Conservation (phyloP, 2,329 filamentous ascomycete genomes). For the Trichoderma atroviride region DNA sequence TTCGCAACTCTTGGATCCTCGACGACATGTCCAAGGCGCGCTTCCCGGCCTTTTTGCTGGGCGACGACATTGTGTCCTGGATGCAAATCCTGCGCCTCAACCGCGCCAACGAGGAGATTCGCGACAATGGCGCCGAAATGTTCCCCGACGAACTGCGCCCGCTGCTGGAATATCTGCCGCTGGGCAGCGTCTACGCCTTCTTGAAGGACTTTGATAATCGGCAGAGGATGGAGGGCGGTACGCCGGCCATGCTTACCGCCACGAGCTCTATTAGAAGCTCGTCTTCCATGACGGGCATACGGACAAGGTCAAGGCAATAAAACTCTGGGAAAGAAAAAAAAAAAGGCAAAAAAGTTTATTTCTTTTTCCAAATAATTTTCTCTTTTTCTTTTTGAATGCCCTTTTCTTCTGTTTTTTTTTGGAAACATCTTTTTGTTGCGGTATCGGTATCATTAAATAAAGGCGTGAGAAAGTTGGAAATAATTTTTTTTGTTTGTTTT, state of each 20-base stretch:
- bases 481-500: not conserved
- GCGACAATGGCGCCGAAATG: constrained; percentile 37
- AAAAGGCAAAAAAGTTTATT: not conserved
- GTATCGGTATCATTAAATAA: not conserved
- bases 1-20: constrained; percentile 43
- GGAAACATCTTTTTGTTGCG: not conserved
- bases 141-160: constrained; percentile 35
- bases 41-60: constrained; percentile 39
- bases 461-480: not conserved
- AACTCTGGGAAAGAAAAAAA: not conserved
- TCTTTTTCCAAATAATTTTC: too few species aligned
- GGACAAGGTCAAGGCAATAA: constrained; percentile 16
- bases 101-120: constrained; percentile 42
- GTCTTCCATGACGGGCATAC: constrained; percentile 11
- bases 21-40: constrained; percentile 42
- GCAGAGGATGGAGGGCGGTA: constrained; percentile 20
- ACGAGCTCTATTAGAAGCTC: constrained; percentile 23
- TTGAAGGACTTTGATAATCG: constrained; percentile 28
- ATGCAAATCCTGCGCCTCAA: constrained; percentile 41
- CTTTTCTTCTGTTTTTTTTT: not conserved
- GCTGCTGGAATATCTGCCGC: constrained; percentile 30
- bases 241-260: constrained; percentile 20
- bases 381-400: not conserved
- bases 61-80: constrained; percentile 43
- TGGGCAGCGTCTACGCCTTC: constrained; percentile 29